Conservation (phyloP, 352 stramenopile genomes). For the Pythium pyrilobum region DNA sequence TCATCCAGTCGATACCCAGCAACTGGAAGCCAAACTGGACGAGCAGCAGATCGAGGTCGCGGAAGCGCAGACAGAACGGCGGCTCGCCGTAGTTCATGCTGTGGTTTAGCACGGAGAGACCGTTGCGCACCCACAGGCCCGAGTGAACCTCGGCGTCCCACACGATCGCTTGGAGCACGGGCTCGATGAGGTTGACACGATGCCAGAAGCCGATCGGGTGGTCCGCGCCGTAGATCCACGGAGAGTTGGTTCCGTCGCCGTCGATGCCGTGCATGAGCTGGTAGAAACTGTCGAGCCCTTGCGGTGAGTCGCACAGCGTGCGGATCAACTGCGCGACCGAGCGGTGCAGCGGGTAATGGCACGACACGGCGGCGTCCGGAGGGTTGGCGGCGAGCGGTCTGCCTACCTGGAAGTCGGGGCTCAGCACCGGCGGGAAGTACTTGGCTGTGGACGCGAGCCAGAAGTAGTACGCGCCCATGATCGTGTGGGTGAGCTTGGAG, state of each 20-base stretch:
- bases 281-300: conserved; percentile 56
- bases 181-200: conserved; percentile 70
- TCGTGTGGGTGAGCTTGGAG: conserved; percentile 47
- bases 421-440: conserved; percentile 52
- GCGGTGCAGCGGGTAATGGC: conserved; percentile 77
- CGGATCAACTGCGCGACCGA: conserved; percentile 69
- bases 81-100: conserved; percentile 89
- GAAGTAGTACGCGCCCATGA: conserved; percentile 75
- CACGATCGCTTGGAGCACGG: conserved; percentile 76
- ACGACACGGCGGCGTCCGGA: conserved; percentile 62
- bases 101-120: conserved; percentile 80
- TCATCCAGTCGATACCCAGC: conserved; percentile 69
- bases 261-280: conserved; percentile 30
- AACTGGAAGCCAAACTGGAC: conserved; percentile 77
- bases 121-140: conserved; percentile 81
- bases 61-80: conserved; percentile 80
- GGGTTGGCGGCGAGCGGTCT: conserved; percentile 48
- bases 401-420: conserved; percentile 48
- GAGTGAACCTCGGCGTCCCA: conserved; percentile 85
- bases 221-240: conserved; percentile 58
- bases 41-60: conserved; percentile 76
- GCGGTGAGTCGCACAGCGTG: conserved; percentile 51
- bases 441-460: conserved; percentile 70
- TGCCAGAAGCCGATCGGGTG: conserved; percentile 78
- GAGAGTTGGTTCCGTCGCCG: conserved; percentile 17